These are phyloP conservation scores for Solanum dulcamara DNA, from an alignment of 257 asterid genomes.

Conservation along the genomic window DNA sequence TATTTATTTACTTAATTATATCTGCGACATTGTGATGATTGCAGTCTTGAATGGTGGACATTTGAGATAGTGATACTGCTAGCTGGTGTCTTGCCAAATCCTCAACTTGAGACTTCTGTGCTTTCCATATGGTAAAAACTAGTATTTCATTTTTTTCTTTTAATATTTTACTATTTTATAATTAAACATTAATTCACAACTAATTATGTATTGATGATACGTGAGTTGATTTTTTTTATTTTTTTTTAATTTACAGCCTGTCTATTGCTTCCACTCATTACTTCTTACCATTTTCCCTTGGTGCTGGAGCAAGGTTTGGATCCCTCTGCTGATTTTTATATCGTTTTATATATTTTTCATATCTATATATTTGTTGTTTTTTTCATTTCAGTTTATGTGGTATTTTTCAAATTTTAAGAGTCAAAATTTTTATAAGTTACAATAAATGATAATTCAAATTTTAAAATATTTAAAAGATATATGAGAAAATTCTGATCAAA, in stretches of 20 bases:
- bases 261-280: conserved; percentile 24
- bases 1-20: no score
- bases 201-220: background rate
- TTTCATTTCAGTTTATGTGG: no score
- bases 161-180: background rate
- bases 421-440: no score
- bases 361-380: background rate
- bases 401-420: no score
- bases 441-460: no score
- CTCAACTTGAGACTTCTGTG: conserved; percentile 12
- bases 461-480: no score
- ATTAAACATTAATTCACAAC: background rate
- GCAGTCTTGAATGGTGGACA: conserved; percentile 11
- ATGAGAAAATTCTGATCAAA: no score
- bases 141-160: background rate
- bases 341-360: background rate
- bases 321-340: background rate
- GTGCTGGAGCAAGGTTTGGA: conserved; percentile 57
- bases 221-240: background rate
- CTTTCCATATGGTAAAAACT: conserved; percentile 2
- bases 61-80: conserved; percentile 1
- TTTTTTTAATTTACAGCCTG: conserved; percentile 20
- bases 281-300: conserved; percentile 40
- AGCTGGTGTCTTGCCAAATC: conserved; percentile 7
- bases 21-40: background rate